Evolutionary conservation across 2,329 filamentous ascomycete species (phyloP), one percentile per base, ranked within the genome.

Genomic region (Chalaropsis ovoidea): DNA sequence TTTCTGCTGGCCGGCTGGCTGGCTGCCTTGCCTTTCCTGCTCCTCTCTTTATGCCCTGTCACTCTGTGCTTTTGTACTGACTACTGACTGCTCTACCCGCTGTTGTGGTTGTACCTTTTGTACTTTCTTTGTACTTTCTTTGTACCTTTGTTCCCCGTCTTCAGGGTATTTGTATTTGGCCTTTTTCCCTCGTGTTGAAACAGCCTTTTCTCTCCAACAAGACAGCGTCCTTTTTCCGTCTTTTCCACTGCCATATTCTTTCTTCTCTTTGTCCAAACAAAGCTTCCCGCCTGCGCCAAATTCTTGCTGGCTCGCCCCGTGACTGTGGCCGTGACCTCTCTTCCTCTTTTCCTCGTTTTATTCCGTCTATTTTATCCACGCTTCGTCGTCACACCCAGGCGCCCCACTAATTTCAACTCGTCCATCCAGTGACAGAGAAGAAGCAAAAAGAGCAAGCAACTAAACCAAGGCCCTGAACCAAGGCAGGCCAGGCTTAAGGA

Each of bases 351-450:
- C 8, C 35, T 39, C 35, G 35, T 39, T 39, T 39, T 39, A 39
- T 39, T 39, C 35, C 3, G 35, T 41, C 39, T 22, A 42, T 22
- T 61, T 61, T 61, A 42, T 42, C 56, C 27, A n/a, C 19, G 24
- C 19, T 39, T 45, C 31, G 42, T 56, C n/a, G 42, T 43, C 43
- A 52, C 47, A 52, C 22, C 47, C 35, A 39, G 47, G 15, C 13
- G 22, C 47, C 19, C 47, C 47, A 52, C 47, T 52, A 52, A 52
- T 52, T 52, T 52, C 47, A 15, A 52, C 15, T 27, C 47, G 47
- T 15, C 47, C 35, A 10, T 10, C 35, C 35, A 39, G 35, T 39
- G 8, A 39, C 4, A 39, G 35, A 39, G 35, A 39, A 39, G 5
- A 39, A 39, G 4, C 35, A 39, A 39, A 39, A 39, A 39, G 35